These are phyloP conservation scores for Salix suchowensis DNA, from an alignment of 345 rosid genomes.

Conservation along the genomic window DNA sequence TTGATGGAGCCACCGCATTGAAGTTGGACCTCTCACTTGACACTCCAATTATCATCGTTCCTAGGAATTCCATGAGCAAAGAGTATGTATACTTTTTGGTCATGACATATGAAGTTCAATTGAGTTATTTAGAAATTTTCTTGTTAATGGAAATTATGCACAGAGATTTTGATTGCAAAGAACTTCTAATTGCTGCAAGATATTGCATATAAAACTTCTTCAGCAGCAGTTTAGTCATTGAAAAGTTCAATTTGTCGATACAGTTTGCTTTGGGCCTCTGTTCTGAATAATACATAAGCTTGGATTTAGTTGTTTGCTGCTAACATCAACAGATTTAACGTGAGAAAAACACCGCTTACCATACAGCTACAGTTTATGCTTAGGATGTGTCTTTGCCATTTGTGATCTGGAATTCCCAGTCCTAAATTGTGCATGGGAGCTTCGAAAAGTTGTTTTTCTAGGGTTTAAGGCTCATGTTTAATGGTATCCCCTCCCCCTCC, in stretches of 20 bases:
- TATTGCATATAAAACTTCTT: neutral
- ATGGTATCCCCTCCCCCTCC: too few relatives aligned
- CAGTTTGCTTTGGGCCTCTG: neutral
- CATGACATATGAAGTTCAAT: constrained; percentile 4
- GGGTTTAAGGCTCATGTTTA: neutral
- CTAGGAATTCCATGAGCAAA: constrained; percentile 77
- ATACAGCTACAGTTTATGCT: neutral
- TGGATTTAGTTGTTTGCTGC: neutral
- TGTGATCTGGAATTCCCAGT: too few relatives aligned
- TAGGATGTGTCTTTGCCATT: too few relatives aligned
- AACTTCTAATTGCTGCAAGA: neutral
- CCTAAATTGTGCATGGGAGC: too few relatives aligned
- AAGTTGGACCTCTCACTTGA: constrained; percentile 95
- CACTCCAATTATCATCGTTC: constrained; percentile 84
- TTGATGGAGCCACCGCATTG: constrained; percentile 89
- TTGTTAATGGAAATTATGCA: neutral
- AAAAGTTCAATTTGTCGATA: neutral
- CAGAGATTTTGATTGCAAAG: too few relatives aligned
- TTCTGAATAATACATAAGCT: neutral
- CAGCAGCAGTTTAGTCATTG: neutral
- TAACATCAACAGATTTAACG: neutral
- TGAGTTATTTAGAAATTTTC: constrained; percentile 3
- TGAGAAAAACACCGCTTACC: neutral
- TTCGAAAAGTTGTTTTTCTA: too few relatives aligned
- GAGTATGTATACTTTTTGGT: constrained; percentile 53